Evolutionary conservation across 2,329 filamentous ascomycete species (phyloP).

Genomic region (Fusarium algeriense): DNA sequence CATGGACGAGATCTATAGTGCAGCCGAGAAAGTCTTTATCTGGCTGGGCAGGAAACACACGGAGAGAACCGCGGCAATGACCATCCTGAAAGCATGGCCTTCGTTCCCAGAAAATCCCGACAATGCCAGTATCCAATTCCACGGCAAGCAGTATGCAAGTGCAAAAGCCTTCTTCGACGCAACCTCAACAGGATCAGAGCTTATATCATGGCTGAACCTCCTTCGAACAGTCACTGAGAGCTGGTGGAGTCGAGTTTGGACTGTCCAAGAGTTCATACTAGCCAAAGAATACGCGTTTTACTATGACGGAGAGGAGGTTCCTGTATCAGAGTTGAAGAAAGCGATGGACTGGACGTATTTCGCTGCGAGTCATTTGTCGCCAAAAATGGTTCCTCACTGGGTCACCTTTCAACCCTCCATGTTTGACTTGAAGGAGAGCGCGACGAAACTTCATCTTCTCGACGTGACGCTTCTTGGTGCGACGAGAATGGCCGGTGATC

Average conservation of each 20-base stretch:
- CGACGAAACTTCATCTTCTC: neutral
- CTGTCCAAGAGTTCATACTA: constrained; percentile 26
- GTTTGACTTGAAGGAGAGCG: constrained; percentile 12
- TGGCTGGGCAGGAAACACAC: constrained; percentile 10
- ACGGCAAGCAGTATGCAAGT: constrained; percentile 15
- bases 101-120: constrained; percentile 14
- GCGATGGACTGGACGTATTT: constrained; percentile 29
- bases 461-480: constrained; percentile 21
- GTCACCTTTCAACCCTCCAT: constrained; percentile 17
- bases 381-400: constrained; percentile 5
- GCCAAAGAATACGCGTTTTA: constrained; percentile 16
- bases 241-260: constrained; percentile 32
- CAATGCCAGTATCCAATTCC: neutral
- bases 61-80: constrained; percentile 3
- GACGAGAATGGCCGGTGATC: constrained; percentile 17
- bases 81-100: constrained; percentile 7
- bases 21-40: constrained; percentile 11
- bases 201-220: constrained; percentile 10
- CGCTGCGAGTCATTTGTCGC: neutral
- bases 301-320: constrained; percentile 2
- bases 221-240: constrained; percentile 12
- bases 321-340: neutral
- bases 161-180: constrained; percentile 21
- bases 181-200: constrained; percentile 9
- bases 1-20: constrained; percentile 21